These are phyloP conservation scores for Termitomyces titanicus DNA, from an alignment of 768 basidiomycete species.

Conservation along the genomic window DNA sequence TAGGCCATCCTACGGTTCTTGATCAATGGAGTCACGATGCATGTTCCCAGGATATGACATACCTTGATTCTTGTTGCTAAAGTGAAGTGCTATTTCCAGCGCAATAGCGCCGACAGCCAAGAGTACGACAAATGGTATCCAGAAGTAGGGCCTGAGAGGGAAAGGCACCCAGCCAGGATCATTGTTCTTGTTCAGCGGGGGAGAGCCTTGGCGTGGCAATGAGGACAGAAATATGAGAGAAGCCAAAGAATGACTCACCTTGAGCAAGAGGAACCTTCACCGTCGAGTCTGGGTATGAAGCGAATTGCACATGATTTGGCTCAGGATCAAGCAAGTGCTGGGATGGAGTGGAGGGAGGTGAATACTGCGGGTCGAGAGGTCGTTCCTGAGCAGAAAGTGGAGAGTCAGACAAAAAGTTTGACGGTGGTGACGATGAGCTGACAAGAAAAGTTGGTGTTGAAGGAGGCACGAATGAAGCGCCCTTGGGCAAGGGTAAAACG, in stretches of 20 bases:
- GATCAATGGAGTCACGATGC: not conserved
- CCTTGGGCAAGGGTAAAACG: slow-evolving; percentile 14
- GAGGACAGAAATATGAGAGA: not conserved
- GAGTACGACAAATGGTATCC: slow-evolving; percentile 36
- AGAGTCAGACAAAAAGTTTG: too few relatives aligned
- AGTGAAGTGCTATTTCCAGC: slow-evolving; percentile 43
- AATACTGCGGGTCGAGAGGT: not conserved
- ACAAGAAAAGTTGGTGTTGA: slow-evolving; percentile 1
- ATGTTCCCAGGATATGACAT: not conserved
- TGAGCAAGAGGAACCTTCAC: not conserved
- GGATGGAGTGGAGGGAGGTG: slow-evolving; percentile 15
- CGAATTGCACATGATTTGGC: slow-evolving; percentile 17
- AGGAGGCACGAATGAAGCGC: slow-evolving; percentile 13
- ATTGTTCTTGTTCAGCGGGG: not conserved
- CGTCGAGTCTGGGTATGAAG: slow-evolving; percentile 14
- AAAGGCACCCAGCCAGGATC: slow-evolving; percentile 35
- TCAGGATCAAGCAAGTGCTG: slow-evolving; percentile 13
- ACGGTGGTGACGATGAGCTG: not conserved
- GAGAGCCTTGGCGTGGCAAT: not conserved
- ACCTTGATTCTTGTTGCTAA: slow-evolving; percentile 45
- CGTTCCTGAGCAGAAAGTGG: slow-evolving; percentile 1
- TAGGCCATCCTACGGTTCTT: slow-evolving; percentile 37
- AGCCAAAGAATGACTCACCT: not conserved
- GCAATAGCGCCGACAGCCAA: slow-evolving; percentile 37
- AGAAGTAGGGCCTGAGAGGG: slow-evolving; percentile 45